Evolutionary conservation across 495 filamentous ascomycete genomes (phyloP).

Genomic region (Beverwykella pulmonaria): DNA sequence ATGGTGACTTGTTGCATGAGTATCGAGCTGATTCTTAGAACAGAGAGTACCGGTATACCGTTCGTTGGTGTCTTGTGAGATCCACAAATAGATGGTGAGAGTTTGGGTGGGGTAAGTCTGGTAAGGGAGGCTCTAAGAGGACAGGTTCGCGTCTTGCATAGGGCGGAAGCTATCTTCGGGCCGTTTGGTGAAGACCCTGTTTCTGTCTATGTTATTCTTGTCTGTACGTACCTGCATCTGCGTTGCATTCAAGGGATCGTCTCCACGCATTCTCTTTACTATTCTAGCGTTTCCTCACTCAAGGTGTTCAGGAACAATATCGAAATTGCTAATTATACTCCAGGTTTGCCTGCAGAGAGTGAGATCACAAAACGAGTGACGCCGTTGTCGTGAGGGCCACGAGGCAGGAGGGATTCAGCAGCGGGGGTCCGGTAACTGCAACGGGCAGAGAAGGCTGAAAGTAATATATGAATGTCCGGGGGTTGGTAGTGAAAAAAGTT

Average conservation of each 20-base stretch:
- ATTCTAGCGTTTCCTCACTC: not conserved
- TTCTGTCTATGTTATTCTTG: not conserved
- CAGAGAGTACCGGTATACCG: not conserved
- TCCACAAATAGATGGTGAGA: not conserved
- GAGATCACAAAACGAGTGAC: not conserved
- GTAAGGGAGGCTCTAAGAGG: no score
- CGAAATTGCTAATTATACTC: slow-evolving; percentile 6
- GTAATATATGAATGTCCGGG: not conserved
- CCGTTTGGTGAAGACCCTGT: not conserved
- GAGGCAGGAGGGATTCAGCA: slow-evolving; percentile 1
- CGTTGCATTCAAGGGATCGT: not conserved
- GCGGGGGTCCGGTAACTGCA: no score
- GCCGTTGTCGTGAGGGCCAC: slow-evolving; percentile 7
- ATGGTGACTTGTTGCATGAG: slow-evolving; percentile 26
- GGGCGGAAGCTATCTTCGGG: not conserved
- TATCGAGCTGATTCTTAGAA: not conserved
- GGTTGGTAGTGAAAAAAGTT: not conserved
- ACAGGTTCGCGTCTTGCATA: not conserved
- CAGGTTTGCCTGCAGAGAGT: not conserved
- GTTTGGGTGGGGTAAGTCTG: not conserved
- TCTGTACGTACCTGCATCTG: not conserved
- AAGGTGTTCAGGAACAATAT: slow-evolving; percentile 5
- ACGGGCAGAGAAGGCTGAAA: no score
- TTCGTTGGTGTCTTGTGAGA: no score
- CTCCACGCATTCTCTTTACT: not conserved